phyloP scores from a whole-genome alignment of 2,329 filamentous ascomycete genomes.

The Aspergillus sojae region DNA sequence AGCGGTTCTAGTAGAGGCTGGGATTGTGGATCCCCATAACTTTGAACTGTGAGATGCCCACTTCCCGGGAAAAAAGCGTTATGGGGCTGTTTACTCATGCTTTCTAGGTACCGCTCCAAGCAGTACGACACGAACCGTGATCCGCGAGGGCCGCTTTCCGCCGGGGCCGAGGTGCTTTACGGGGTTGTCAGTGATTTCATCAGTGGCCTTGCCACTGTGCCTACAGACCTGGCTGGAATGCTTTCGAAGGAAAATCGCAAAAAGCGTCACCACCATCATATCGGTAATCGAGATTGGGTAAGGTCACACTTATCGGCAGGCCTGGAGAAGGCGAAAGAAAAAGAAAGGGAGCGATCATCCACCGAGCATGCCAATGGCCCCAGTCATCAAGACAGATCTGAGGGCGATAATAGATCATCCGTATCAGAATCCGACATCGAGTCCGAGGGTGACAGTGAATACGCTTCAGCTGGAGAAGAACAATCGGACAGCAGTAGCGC shows the following conservation, averaged over 20 bases:
- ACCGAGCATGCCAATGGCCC: background rate
- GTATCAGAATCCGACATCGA: background rate
- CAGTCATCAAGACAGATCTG: background rate
- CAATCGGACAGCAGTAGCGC: background rate
- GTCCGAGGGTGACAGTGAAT: conserved; percentile 1
- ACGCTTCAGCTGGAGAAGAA: conserved; percentile 6
- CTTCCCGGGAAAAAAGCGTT: conserved; percentile 17
- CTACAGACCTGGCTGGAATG: conserved; percentile 50
- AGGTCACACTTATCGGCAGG: background rate
- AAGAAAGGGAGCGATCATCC: background rate
- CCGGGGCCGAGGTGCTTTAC: conserved; percentile 75
- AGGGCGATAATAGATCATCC: background rate
- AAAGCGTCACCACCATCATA: conserved; percentile 5
- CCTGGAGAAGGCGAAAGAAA: background rate
- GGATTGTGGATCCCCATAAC: conserved; percentile 67
- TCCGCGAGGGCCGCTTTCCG: conserved; percentile 77
- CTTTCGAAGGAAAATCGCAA: background rate
- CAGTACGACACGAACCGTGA: conserved; percentile 80
- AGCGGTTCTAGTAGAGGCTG: conserved; percentile 66
- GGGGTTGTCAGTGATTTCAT: conserved; percentile 79
- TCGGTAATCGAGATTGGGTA: conserved; percentile 4
- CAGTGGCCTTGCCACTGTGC: conserved; percentile 78
- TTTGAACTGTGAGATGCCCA: conserved; percentile 65
- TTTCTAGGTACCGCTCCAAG: conserved; percentile 51
- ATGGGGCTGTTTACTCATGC: conserved; percentile 3